A percentile compares a stretch with the other conserved stretches of the same genome.
Conservation (phyloP, 2,329 filamentous ascomycete genomes). For the Cordyceps cateniannulata region DNA sequence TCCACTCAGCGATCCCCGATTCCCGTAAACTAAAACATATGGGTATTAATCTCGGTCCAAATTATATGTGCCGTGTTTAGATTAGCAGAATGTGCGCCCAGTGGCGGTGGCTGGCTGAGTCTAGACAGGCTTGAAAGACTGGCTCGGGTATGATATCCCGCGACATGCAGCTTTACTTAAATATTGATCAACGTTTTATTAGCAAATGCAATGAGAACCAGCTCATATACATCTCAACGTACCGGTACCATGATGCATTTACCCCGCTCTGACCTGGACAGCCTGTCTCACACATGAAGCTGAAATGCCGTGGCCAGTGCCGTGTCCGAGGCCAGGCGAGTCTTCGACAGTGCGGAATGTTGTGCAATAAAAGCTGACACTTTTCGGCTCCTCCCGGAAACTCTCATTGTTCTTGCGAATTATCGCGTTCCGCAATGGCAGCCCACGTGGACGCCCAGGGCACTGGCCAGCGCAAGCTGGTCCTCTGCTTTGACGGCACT, state of each 20-base stretch:
- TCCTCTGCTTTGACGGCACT: slow-evolving; percentile 58
- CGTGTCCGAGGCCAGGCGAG: background rate
- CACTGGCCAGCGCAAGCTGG: slow-evolving; percentile 36
- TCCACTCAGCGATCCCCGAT: no score
- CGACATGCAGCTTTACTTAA: background rate
- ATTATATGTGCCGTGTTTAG: background rate
- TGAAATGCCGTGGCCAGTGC: slow-evolving; percentile 1
- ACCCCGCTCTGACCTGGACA: slow-evolving; percentile 1
- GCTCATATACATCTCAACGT: background rate
- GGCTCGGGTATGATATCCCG: background rate
- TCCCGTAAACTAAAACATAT: no score
- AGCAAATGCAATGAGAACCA: background rate
- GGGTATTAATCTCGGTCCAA: no score
- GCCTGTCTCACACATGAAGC: background rate
- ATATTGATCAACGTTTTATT: background rate
- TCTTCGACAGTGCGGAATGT: background rate
- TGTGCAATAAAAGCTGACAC: background rate
- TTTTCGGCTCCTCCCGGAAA: background rate
- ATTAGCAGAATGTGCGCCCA: no score
- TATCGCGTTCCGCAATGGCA: background rate
- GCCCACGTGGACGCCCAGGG: background rate
- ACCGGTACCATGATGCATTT: background rate
- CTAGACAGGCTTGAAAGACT: background rate
- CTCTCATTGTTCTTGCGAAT: no score
- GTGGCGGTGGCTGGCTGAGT: background rate